These are phyloP conservation scores for Lathyrus oleraceus DNA, from an alignment of 306 rosid species.

Conservation along the genomic window DNA sequence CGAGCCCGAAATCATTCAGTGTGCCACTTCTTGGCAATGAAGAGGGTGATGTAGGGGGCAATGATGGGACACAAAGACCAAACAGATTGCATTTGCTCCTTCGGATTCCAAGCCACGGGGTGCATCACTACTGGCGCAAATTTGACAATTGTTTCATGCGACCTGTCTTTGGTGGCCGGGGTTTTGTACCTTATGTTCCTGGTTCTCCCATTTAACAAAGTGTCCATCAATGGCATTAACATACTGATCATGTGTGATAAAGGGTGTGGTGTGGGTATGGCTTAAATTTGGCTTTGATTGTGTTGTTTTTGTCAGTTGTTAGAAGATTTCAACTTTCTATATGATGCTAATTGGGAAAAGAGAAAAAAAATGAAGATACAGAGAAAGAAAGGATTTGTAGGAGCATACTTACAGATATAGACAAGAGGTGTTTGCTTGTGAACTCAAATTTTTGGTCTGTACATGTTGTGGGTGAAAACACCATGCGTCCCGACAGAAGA, in stretches of 20 bases:
- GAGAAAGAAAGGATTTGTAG: not conserved
- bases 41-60: constrained; percentile 39
- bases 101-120: constrained; percentile 55
- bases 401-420: constrained; percentile 27
- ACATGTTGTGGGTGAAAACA: constrained; percentile 29
- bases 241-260: not conserved
- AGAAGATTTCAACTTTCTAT: constrained; percentile 32
- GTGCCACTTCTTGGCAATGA: constrained; percentile 66
- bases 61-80: constrained; percentile 39
- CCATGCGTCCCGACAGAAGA: constrained; percentile 3
- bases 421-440: constrained; percentile 37
- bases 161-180: constrained; percentile 90
- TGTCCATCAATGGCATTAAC: constrained; percentile 49
- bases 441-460: constrained; percentile 37
- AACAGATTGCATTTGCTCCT: constrained; percentile 62
- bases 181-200: constrained; percentile 81
- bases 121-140: constrained; percentile 89
- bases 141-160: constrained; percentile 88
- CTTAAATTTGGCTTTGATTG: constrained; percentile 44
- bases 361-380: not conserved
- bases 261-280: constrained; percentile 25
- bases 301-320: constrained; percentile 43
- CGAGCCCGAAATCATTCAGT: constrained; percentile 63
- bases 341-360: constrained; percentile 6
- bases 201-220: constrained; percentile 76